Percentiles rank a stretch among this genome's conserved stretches.
These are phyloP conservation scores for Coemansia biformis DNA, from an alignment of 192 early-diverging fungal genomes.

Conservation along the genomic window DNA sequence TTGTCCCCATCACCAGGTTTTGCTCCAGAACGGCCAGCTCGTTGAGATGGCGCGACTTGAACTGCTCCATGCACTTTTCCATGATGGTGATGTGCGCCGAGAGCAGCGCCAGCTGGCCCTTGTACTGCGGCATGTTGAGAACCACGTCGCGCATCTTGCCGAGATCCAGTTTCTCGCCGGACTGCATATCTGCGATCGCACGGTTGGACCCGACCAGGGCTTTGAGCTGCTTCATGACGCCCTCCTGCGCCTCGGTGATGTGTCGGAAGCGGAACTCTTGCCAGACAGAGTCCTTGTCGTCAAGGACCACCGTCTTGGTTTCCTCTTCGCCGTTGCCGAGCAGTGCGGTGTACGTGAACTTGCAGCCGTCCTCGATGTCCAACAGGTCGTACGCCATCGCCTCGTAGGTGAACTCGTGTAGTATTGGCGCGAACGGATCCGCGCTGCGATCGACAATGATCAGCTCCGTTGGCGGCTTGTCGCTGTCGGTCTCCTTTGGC, in stretches of 20 bases:
- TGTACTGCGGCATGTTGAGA: constrained; percentile 47
- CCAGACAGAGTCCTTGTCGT: constrained; percentile 51
- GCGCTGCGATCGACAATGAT: constrained; percentile 89
- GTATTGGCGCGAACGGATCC: constrained; percentile 82
- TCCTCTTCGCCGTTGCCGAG: constrained; percentile 40
- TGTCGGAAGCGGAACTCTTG: constrained; percentile 53
- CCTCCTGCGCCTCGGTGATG: constrained; percentile 51
- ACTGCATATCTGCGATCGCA: constrained; percentile 35
- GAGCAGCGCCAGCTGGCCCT: constrained; percentile 42
- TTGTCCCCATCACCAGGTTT: constrained; percentile 50
- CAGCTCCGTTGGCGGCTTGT: constrained; percentile 63
- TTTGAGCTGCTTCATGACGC: constrained; percentile 43
- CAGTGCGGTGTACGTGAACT: constrained; percentile 40
- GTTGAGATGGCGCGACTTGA: constrained; percentile 38
- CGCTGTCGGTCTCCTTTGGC: constrained; percentile 51
- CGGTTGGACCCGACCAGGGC: constrained; percentile 43
- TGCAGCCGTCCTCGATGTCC: constrained; percentile 46
- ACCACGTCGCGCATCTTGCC: constrained; percentile 47
- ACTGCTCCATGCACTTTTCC: constrained; percentile 52
- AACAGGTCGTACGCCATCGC: constrained; percentile 96
- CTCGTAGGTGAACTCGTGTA: constrained; percentile 99
- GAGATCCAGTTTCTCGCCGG: constrained; percentile 34
- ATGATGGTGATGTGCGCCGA: constrained; percentile 52
- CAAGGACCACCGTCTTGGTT: constrained; percentile 35
- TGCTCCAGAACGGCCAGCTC: constrained; percentile 53